These are phyloP conservation scores for Jacaranda mimosifolia DNA, from an alignment of 257 asterid genomes.

Conservation along the genomic window DNA sequence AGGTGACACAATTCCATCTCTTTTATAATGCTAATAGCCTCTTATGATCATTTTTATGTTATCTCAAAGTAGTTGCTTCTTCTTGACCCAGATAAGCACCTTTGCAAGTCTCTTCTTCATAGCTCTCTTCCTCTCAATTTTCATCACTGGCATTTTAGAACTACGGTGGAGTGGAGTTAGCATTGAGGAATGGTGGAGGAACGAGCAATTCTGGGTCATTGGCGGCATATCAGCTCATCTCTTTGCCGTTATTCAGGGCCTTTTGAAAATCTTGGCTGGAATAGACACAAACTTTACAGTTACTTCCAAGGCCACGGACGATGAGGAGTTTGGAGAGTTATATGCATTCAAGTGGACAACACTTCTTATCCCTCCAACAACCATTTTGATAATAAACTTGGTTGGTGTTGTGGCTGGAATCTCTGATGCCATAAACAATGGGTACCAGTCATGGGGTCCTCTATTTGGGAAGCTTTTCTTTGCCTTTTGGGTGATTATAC, in stretches of 20 bases:
- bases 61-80: slow-evolving; percentile 11
- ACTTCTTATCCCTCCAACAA: slow-evolving; percentile 91
- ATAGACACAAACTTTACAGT: slow-evolving; percentile 93
- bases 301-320: slow-evolving; percentile 81
- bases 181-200: slow-evolving; percentile 99
- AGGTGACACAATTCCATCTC: slow-evolving; percentile 50
- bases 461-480: slow-evolving; percentile 92
- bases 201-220: slow-evolving; percentile 97
- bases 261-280: slow-evolving; percentile 82
- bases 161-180: slow-evolving; percentile 94
- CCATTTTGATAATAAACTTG: slow-evolving; percentile 78
- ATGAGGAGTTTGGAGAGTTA: slow-evolving; percentile 86
- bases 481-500: slow-evolving; percentile 93
- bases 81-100: slow-evolving; percentile 76
- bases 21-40: not conserved
- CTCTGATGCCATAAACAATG: slow-evolving; percentile 89
- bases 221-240: slow-evolving; percentile 94
- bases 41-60: not conserved
- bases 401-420: slow-evolving; percentile 95
- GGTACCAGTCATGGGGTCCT: slow-evolving; percentile 93
- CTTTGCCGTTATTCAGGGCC: slow-evolving; percentile 87
- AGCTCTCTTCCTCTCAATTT: slow-evolving; percentile 86
- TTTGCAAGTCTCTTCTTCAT: slow-evolving; percentile 93
- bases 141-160: slow-evolving; percentile 85
- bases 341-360: slow-evolving; percentile 96